phyloP scores from a whole-genome alignment of 305 asterid species.

The Plantago lanceolata region DNA sequence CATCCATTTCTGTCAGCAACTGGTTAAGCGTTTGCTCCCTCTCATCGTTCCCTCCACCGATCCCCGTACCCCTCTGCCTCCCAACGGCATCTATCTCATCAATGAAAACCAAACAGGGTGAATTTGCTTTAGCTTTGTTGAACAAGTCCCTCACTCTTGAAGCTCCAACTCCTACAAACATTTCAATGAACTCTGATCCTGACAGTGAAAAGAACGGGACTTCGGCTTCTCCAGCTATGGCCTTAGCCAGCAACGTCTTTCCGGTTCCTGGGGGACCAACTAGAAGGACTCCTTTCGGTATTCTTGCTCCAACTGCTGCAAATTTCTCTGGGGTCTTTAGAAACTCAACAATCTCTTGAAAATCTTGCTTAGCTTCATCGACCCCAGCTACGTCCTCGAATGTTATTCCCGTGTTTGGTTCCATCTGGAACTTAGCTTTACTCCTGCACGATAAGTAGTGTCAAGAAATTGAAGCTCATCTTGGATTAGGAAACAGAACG shows the following conservation, averaged over 20 bases:
- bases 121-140: constrained; percentile 53
- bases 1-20: constrained; percentile 71
- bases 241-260: constrained; percentile 64
- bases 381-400: constrained; percentile 70
- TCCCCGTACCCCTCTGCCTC: constrained; percentile 66
- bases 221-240: constrained; percentile 72
- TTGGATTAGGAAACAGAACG: neutral
- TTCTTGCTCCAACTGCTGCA: constrained; percentile 55
- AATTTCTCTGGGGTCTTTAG: constrained; percentile 55
- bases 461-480: neutral
- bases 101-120: constrained; percentile 62
- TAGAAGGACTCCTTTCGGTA: constrained; percentile 57
- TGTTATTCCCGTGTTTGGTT: constrained; percentile 60
- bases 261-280: constrained; percentile 75
- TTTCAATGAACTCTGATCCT: constrained; percentile 71
- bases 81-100: constrained; percentile 81
- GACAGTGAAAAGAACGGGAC: constrained; percentile 65
- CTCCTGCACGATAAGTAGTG: constrained; percentile 34
- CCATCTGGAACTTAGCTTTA: constrained; percentile 69
- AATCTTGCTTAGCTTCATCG: constrained; percentile 67
- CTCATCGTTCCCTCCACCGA: constrained; percentile 77
- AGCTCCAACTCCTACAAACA: constrained; percentile 83
- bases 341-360: constrained; percentile 57
- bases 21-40: constrained; percentile 74
- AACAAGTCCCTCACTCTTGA: constrained; percentile 71